Conservation (phyloP, 768 basidiomycete genomes). For the Grammothele lineata region DNA sequence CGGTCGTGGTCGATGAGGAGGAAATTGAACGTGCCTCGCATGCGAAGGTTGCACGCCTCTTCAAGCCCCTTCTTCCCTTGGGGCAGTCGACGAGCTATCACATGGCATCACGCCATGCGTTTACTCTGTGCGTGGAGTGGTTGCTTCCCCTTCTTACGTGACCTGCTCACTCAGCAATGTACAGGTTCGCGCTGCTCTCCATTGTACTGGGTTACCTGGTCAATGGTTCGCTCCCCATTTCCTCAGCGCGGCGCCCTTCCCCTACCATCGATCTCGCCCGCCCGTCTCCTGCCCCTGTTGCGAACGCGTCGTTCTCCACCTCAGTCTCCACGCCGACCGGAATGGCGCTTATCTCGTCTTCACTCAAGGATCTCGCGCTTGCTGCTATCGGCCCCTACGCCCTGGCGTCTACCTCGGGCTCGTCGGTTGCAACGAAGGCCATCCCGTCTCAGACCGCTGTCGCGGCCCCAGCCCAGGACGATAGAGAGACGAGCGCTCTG, state of each 20-base stretch:
- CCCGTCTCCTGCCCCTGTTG: slow-evolving; percentile 24
- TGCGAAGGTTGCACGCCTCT: slow-evolving; percentile 37
- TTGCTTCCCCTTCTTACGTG: not conserved
- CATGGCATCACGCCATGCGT: slow-evolving; percentile 45
- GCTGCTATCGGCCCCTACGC: slow-evolving; percentile 31
- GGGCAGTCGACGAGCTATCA: slow-evolving; percentile 34
- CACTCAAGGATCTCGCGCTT: slow-evolving; percentile 28
- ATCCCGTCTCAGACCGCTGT: slow-evolving; percentile 10
- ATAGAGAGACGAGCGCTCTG: slow-evolving; percentile 6
- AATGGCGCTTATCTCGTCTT: slow-evolving; percentile 16
- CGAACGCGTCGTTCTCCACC: slow-evolving; percentile 17
- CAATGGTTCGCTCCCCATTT: slow-evolving; percentile 41
- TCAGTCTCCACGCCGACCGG: slow-evolving; percentile 5
- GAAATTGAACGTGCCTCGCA: slow-evolving; percentile 41
- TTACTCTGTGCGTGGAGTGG: slow-evolving; percentile 54
- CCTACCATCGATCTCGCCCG: slow-evolving; percentile 25
- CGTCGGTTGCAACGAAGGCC: slow-evolving; percentile 12
- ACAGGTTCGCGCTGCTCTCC: slow-evolving; percentile 66
- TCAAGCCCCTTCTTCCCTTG: slow-evolving; percentile 40
- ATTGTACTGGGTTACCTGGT: slow-evolving; percentile 55
- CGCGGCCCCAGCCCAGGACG: slow-evolving; percentile 3
- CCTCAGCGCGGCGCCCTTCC: slow-evolving; percentile 25
- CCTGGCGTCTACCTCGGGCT: slow-evolving; percentile 11
- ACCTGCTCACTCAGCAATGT: slow-evolving; percentile 8
- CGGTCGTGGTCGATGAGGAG: slow-evolving; percentile 44